Percentiles rank a stretch among this genome's conserved stretches.
phyloP scores from a whole-genome alignment of 805 yeast species.

The Blastobotrys americana region DNA sequence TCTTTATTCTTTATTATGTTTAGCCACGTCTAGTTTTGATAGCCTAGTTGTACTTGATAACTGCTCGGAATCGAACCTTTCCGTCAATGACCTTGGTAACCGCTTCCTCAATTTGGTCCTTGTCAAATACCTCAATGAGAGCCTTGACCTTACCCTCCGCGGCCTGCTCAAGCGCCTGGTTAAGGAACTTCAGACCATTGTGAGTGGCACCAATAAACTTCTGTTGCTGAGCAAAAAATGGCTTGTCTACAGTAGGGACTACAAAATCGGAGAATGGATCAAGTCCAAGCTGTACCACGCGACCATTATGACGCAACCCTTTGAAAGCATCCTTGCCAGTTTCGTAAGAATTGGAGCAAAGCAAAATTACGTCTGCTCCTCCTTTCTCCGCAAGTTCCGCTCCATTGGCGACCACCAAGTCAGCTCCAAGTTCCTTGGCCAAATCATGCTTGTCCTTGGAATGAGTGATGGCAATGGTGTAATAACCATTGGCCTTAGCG shows the following conservation, averaged over 20 bases:
- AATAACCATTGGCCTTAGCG: constrained; percentile 38
- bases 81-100: background rate
- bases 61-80: background rate
- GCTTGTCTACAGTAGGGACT: background rate
- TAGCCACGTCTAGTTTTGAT: too few species aligned
- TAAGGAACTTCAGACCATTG: background rate
- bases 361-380: background rate
- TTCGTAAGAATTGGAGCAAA: background rate
- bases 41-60: background rate
- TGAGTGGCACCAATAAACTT: background rate
- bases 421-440: background rate
- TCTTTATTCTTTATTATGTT: too few species aligned
- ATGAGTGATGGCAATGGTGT: background rate
- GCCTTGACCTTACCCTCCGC: background rate
- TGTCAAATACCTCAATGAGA: background rate
- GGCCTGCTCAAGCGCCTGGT: background rate
- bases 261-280: background rate
- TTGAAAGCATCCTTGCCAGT: background rate
- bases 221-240: background rate
- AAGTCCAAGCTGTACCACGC: background rate
- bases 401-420: background rate
- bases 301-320: background rate
- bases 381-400: background rate
- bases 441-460: background rate
- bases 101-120: background rate